phyloP scores from a whole-genome alignment of 352 stramenopile genomes.

The Globisporangium perplexum region DNA sequence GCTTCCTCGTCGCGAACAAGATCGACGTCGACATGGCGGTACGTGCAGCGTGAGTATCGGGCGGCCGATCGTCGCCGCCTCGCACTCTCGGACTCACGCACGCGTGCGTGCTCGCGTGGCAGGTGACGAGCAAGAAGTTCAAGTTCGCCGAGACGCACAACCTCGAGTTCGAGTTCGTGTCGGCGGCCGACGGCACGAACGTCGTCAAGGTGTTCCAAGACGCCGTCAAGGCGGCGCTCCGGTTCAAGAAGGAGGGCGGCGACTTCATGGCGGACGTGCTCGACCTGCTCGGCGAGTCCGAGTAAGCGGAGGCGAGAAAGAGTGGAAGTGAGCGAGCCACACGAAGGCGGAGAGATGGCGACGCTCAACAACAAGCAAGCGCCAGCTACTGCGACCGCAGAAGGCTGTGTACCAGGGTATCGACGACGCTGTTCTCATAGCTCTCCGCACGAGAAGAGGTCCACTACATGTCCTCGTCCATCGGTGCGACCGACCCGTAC shows the following conservation, averaged over 20 bases:
- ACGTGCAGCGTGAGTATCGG: too few species aligned
- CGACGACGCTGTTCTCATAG: not conserved
- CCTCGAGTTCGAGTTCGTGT: conserved; percentile 94
- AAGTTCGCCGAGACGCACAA: conserved; percentile 94
- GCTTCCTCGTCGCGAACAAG: conserved; percentile 96
- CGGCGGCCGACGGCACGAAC: conserved; percentile 93
- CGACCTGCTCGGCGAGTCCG: conserved; percentile 73
- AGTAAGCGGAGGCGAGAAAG: conserved; percentile 23
- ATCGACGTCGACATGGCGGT: conserved; percentile 94
- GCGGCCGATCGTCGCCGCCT: too few species aligned
- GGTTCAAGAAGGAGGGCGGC: conserved; percentile 87
- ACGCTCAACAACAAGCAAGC: not conserved
- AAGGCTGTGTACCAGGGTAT: not conserved
- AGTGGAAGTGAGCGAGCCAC: too few species aligned
- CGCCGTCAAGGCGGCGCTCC: conserved; percentile 73
- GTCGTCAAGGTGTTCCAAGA: conserved; percentile 94
- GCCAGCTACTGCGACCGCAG: not conserved
- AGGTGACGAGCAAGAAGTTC: conserved; percentile 96
- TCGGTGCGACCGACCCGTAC: conserved; percentile 25
- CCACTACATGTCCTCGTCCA: conserved; percentile 32
- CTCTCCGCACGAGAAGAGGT: not conserved
- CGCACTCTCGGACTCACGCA: too few species aligned
- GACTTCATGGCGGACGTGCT: conserved; percentile 93
- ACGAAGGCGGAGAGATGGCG: not conserved
- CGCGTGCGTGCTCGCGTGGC: not conserved